A percentile compares a stretch with the other conserved stretches of the same genome.
Evolutionary conservation across 2,329 filamentous ascomycete genomes (phyloP).

Genomic region (Emmonsiellopsis sp.): DNA sequence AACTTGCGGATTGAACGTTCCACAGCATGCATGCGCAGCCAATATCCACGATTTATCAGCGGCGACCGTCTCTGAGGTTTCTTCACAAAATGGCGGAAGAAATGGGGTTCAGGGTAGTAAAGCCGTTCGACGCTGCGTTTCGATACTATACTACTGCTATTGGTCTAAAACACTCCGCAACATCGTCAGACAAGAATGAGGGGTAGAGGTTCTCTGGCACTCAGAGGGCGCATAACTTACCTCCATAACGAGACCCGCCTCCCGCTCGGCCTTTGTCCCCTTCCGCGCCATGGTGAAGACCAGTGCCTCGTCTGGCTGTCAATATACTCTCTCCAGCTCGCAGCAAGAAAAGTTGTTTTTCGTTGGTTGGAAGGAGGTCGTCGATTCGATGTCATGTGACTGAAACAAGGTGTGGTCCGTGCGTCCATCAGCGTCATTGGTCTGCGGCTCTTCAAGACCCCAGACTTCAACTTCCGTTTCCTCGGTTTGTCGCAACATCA

Average conservation of each 20-base stretch:
- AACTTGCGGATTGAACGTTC: slow-evolving; percentile 68
- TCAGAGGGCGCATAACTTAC: slow-evolving; percentile 26
- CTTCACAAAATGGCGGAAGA: slow-evolving; percentile 78
- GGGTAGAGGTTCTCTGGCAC: slow-evolving; percentile 14
- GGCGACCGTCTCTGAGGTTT: slow-evolving; percentile 78
- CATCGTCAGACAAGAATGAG: slow-evolving; percentile 1
- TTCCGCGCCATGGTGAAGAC: slow-evolving; percentile 11
- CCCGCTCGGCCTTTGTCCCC: slow-evolving; percentile 27
- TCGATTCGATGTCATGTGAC: slow-evolving; percentile 6
- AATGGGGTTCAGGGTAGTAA: slow-evolving; percentile 74
- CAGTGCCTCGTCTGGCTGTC: neutral
- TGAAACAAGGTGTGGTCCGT: slow-evolving; percentile 32
- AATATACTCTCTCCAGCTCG: neutral
- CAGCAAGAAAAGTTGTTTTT: neutral
- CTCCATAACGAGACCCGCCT: slow-evolving; percentile 47
- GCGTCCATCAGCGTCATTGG: slow-evolving; percentile 13
- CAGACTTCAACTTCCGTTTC: no score
- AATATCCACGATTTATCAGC: slow-evolving; percentile 83
- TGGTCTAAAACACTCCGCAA: slow-evolving; percentile 50
- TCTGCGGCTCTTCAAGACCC: no score
- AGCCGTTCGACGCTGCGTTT: slow-evolving; percentile 87
- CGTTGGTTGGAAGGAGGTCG: no score
- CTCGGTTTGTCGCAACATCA: no score
- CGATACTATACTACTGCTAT: slow-evolving; percentile 84
- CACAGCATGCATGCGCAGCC: slow-evolving; percentile 74